A percentile compares a stretch with the other conserved stretches of the same genome.
phyloP scores from a whole-genome alignment of 805 yeast species.

The Candida gorgasii region DNA sequence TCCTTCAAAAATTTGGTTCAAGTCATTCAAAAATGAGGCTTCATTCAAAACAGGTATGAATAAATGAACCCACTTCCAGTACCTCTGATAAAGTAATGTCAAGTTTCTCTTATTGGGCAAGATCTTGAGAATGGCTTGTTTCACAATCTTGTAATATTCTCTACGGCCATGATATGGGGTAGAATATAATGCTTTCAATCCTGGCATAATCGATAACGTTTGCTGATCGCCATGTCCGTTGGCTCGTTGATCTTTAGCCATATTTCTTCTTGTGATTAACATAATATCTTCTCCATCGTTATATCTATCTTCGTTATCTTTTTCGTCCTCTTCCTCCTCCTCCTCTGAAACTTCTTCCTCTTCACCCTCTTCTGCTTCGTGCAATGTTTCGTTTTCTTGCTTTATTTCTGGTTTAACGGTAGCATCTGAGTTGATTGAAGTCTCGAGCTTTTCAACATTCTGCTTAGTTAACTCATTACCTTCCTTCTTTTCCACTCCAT shows the following conservation, averaged over 20 bases:
- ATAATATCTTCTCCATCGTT: constrained; percentile 29
- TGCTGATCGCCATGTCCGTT: not conserved
- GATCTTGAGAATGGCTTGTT: constrained; percentile 27
- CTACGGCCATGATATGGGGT: constrained; percentile 17
- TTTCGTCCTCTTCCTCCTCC: constrained; percentile 15
- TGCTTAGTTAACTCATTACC: not conserved
- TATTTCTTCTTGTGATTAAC: constrained; percentile 28
- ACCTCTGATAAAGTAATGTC: constrained; percentile 29
- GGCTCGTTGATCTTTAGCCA: constrained; percentile 13
- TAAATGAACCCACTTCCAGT: constrained; percentile 41
- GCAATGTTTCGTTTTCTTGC: not conserved
- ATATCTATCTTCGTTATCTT: constrained; percentile 8
- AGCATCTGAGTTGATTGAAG: too few relatives aligned
- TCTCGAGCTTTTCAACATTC: constrained; percentile 1
- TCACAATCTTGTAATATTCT: constrained; percentile 29
- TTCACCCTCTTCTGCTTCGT: constrained; percentile 11
- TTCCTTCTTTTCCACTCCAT: not conserved
- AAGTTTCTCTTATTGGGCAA: constrained; percentile 31
- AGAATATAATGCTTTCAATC: constrained; percentile 23
- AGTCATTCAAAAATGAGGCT: constrained; percentile 24
- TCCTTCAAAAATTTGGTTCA: constrained; percentile 23
- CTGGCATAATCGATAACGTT: constrained; percentile 18
- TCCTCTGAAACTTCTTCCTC: constrained; percentile 16
- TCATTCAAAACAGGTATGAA: constrained; percentile 40
- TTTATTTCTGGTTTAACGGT: not conserved